A percentile compares a stretch with the other conserved stretches of the same genome.
Conservation (phyloP, 2,329 filamentous ascomycete species). For the Apiospora marii region DNA sequence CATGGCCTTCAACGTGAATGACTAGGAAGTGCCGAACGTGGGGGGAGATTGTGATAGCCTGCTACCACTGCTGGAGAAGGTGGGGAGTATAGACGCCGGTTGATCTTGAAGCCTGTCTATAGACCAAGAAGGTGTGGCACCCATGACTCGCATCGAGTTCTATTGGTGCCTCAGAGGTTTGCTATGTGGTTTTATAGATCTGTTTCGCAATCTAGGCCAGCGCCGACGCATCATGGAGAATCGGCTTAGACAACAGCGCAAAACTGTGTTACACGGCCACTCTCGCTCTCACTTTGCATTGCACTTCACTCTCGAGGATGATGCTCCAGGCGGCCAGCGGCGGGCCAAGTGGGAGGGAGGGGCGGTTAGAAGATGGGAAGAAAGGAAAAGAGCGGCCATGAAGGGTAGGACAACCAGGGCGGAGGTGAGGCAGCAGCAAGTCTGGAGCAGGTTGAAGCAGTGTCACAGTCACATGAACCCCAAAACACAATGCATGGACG, state of each 20-base stretch:
- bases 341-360: neutral
- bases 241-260: neutral
- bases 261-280: constrained; percentile 5
- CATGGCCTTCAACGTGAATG: constrained; percentile 13
- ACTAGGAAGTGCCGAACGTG: constrained; percentile 19
- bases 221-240: constrained; percentile 1
- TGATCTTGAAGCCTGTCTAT: constrained; percentile 14
- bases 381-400: neutral
- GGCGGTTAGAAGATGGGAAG: neutral
- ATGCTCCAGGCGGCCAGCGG: neutral
- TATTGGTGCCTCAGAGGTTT: constrained; percentile 15
- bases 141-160: constrained; percentile 34
- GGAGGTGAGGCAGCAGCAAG: constrained; percentile 18
- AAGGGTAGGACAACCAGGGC: constrained; percentile 18
- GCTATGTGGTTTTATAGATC: constrained; percentile 17
- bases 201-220: neutral
- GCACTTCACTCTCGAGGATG: constrained; percentile 17
- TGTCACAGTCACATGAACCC: constrained; percentile 14
- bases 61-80: neutral
- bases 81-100: constrained; percentile 7
- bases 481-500: constrained; percentile 6
- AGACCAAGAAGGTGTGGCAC: constrained; percentile 27
- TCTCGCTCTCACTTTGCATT: constrained; percentile 8
- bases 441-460: constrained; percentile 20
- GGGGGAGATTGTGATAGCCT: constrained; percentile 12